Percentiles rank a stretch among this genome's conserved stretches.
Evolutionary conservation across 2,329 filamentous ascomycete species (phyloP).

Genomic region (Pseudogymnoascus sp.): DNA sequence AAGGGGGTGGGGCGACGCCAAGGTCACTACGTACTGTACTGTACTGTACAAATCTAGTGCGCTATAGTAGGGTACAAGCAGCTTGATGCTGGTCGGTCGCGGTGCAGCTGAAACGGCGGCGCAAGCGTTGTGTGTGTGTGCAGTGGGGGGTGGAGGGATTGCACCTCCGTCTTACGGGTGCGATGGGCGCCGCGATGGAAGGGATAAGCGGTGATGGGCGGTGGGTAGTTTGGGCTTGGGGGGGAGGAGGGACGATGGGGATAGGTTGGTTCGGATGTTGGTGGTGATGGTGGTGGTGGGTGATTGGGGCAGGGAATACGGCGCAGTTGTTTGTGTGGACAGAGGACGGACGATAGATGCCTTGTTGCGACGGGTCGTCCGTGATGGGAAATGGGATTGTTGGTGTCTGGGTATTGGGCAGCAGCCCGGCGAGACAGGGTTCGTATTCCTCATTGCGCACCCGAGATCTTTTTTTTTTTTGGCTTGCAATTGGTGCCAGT

Average conservation of each 20-base stretch:
- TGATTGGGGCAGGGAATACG: neutral
- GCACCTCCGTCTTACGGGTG: neutral
- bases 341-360: neutral
- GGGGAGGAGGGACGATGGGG: neutral
- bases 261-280: neutral
- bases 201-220: neutral
- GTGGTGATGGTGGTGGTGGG: no score
- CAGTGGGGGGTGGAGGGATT: neutral
- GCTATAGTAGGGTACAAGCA: neutral
- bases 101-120: neutral
- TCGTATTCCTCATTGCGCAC: slow-evolving; percentile 3
- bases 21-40: no score
- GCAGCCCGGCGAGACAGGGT: neutral
- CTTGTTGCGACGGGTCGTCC: no score
- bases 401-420: neutral
- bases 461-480: no score
- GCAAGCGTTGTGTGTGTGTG: no score
- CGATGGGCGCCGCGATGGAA: no score
- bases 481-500: no score
- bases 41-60: no score
- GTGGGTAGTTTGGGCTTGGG: neutral
- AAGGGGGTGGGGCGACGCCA: neutral
- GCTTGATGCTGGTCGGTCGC: neutral
- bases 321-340: no score
- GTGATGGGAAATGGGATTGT: neutral